Conservation (phyloP, 2,329 filamentous ascomycete genomes). For the Eurotiales sp. region DNA sequence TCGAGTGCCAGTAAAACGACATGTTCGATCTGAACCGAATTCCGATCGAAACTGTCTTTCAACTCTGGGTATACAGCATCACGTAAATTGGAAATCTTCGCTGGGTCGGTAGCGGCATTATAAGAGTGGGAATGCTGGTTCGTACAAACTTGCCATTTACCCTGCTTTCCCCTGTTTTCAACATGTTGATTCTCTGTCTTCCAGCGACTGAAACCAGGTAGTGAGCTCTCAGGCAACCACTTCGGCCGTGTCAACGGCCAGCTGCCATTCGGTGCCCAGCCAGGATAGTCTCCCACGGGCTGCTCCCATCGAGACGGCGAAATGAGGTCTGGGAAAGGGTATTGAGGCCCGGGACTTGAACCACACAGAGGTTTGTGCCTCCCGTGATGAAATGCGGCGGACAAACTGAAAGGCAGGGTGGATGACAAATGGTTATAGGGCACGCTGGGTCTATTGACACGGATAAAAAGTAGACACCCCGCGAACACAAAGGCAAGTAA, state of each 20-base stretch:
- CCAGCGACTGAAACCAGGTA: conserved; percentile 31
- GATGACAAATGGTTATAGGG: conserved; percentile 36
- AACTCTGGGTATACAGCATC: conserved; percentile 29
- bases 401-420: conserved; percentile 33
- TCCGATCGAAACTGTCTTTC: conserved; percentile 24
- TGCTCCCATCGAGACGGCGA: not conserved
- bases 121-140: conserved; percentile 19
- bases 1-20: conserved; percentile 38
- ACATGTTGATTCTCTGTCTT: conserved; percentile 18
- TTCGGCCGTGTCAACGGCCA: conserved; percentile 25
- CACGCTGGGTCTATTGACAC: conserved; percentile 26
- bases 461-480: conserved; percentile 27
- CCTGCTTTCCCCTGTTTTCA: not conserved
- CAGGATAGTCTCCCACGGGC: not conserved
- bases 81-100: conserved; percentile 37
- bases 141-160: not conserved
- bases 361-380: conserved; percentile 24
- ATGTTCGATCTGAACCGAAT: conserved; percentile 35
- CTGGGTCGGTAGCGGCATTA: conserved; percentile 32
- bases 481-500: conserved; percentile 20
- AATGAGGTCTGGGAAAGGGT: conserved; percentile 23
- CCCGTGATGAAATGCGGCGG: conserved; percentile 26
- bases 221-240: conserved; percentile 29
- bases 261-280: conserved; percentile 8
- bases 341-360: conserved; percentile 20